phyloP scores from a whole-genome alignment of 345 rosid species.

The Sonneratia alba region DNA sequence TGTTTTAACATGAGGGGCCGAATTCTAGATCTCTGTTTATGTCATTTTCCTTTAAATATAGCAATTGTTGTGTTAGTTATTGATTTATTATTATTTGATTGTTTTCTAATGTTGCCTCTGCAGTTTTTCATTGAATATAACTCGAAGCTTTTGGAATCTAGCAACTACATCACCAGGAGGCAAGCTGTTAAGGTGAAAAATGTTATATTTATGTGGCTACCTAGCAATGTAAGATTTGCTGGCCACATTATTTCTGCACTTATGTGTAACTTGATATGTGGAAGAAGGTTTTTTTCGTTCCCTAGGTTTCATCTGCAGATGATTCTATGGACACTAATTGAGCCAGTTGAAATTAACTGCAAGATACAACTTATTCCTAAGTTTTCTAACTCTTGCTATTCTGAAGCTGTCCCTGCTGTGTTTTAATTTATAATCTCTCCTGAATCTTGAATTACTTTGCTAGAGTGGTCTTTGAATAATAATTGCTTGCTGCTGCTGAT shows the following conservation, averaged over 20 bases:
- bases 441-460: not conserved
- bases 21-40: not conserved
- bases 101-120: slow-evolving; percentile 14
- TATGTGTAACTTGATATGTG: not conserved
- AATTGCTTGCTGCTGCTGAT: not conserved
- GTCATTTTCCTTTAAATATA: too few species aligned
- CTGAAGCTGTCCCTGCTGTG: not conserved
- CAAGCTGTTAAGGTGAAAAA: slow-evolving; percentile 84
- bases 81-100: slow-evolving; percentile 3
- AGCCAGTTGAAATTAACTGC: too few species aligned
- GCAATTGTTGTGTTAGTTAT: not conserved
- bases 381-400: not conserved
- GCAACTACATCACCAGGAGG: slow-evolving; percentile 86
- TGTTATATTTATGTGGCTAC: not conserved
- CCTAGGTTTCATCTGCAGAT: too few species aligned
- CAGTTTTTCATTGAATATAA: slow-evolving; percentile 86
- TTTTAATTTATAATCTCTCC: not conserved
- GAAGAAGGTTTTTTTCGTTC: too few species aligned
- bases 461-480: not conserved
- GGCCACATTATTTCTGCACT: not conserved
- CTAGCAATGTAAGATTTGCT: not conserved
- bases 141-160: slow-evolving; percentile 83
- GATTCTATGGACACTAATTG: too few species aligned
- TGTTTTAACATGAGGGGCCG: not conserved
- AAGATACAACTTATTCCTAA: not conserved